Evolutionary conservation across 1,284 basidiomycete species (phyloP), one percentile per base, ranked within the genome.

Genomic region (Wolfiporia cocos): DNA sequence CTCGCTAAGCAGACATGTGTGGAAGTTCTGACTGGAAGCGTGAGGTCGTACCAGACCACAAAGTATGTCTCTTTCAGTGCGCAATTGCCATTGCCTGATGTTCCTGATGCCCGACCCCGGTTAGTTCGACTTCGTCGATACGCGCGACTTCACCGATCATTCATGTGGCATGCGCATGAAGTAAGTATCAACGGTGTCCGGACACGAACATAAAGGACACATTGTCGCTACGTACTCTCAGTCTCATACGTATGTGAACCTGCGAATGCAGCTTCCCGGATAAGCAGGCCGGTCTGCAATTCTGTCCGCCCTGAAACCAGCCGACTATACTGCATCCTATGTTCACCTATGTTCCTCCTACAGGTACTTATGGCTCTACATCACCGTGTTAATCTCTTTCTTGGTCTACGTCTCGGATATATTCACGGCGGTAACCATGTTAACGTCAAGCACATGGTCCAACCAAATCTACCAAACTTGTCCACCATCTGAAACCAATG

Each of bases 391-490:
- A 71, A 97, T 96, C 65, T 91, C 90, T 23, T 86, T 98, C 67
- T 81, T 92, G 46, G 94, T 99, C 64, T 97, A 97, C 67, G 76
- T 92, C 46, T 88, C 92, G 66, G 96, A 99, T 77, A 92, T 98
- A 63, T 99, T 96, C 72, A 95, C 95, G 26, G 93, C 92, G 46
- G 79, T 92, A 47, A 97, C 94, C 51, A 90, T 97, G 85, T 85
- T 98, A 63, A 85, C 89, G n/a, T 93, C 92, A 31, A 74, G 78
- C 23, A 77, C 81, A 39, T 98, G 95, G 92, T 86, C 86, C 40
- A 93, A 90, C 55, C 78, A 89, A 62, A 92, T 95, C 58, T 88
- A 92, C 67, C 71, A 82, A 49, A 75, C 82, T 54, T 92, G 89
- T 56, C 68, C 59, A 11, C 64, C 53, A 50, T 60, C 51, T 58